phyloP scores from a whole-genome alignment of 306 rosid species.

The Fagus sylvatica region DNA sequence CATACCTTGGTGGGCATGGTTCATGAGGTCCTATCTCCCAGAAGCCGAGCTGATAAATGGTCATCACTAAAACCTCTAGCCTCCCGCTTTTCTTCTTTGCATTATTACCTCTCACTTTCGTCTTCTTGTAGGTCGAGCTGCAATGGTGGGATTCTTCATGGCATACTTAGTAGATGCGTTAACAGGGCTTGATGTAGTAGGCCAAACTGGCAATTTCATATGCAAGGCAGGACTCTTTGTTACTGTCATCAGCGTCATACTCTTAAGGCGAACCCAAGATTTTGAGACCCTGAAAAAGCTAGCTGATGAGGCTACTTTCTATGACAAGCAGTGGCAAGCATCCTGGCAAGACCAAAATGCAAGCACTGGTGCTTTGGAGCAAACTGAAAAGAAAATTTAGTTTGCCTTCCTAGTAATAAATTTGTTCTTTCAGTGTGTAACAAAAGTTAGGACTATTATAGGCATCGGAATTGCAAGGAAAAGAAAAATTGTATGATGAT shows the following conservation, averaged over 20 bases:
- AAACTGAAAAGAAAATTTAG: slow-evolving; percentile 5
- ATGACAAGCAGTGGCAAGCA: slow-evolving; percentile 48
- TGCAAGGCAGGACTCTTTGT: slow-evolving; percentile 39
- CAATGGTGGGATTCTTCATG: slow-evolving; percentile 53
- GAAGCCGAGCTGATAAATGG: slow-evolving; percentile 46
- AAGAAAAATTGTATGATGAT: no score
- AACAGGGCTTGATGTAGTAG: slow-evolving; percentile 42
- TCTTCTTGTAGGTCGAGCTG: slow-evolving; percentile 35
- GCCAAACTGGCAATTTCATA: slow-evolving; percentile 43
- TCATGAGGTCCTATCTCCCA: slow-evolving; percentile 29
- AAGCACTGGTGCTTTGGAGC: background rate
- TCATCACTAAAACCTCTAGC: background rate
- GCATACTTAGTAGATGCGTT: slow-evolving; percentile 39
- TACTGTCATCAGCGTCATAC: slow-evolving; percentile 32
- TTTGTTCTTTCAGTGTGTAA: background rate
- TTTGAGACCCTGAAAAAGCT: slow-evolving; percentile 28
- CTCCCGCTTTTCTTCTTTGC: background rate
- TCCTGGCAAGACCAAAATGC: slow-evolving; percentile 36
- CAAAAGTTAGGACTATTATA: no score
- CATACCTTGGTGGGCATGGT: slow-evolving; percentile 58
- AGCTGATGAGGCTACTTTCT: slow-evolving; percentile 43
- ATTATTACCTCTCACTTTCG: background rate
- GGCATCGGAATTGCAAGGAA: no score
- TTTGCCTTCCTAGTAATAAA: background rate
- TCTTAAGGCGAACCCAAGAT: slow-evolving; percentile 32